These are phyloP conservation scores for Phylloporus scabripes DNA, from an alignment of 768 basidiomycete genomes.

Conservation along the genomic window DNA sequence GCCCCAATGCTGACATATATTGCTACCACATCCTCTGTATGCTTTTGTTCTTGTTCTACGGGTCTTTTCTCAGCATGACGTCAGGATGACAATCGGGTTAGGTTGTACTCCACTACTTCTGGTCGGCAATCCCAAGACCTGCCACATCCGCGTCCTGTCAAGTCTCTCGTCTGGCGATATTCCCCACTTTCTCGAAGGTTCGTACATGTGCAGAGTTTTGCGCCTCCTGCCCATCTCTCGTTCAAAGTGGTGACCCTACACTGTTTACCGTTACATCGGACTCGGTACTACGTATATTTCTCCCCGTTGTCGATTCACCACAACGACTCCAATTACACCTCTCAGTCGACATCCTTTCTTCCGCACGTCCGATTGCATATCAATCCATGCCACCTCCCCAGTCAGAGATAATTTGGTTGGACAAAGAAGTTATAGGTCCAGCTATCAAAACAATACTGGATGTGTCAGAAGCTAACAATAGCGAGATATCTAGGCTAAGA, in stretches of 20 bases:
- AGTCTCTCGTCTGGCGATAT: slow-evolving; percentile 67
- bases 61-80: slow-evolving; percentile 4
- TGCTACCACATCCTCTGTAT: slow-evolving; percentile 55
- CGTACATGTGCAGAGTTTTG: slow-evolving; percentile 25
- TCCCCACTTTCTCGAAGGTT: slow-evolving; percentile 62
- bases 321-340: slow-evolving; percentile 81
- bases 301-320: slow-evolving; percentile 84
- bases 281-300: slow-evolving; percentile 75
- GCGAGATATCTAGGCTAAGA: slow-evolving; percentile 38
- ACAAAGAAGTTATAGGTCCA: slow-evolving; percentile 52
- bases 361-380: slow-evolving; percentile 37
- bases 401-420: slow-evolving; percentile 65
- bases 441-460: slow-evolving; percentile 43
- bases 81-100: slow-evolving; percentile 54
- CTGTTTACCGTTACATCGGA: slow-evolving; percentile 84
- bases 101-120: slow-evolving; percentile 67
- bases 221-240: slow-evolving; percentile 2
- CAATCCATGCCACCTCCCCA: slow-evolving; percentile 21
- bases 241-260: slow-evolving; percentile 61
- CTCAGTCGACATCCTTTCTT: slow-evolving; percentile 62
- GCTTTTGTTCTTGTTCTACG: slow-evolving; percentile 14
- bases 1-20: slow-evolving; percentile 77
- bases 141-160: slow-evolving; percentile 67
- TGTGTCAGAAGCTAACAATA: slow-evolving; percentile 12
- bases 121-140: slow-evolving; percentile 64